phyloP scores from a whole-genome alignment of 768 basidiomycete genomes.

The Sarcodon sp. region DNA sequence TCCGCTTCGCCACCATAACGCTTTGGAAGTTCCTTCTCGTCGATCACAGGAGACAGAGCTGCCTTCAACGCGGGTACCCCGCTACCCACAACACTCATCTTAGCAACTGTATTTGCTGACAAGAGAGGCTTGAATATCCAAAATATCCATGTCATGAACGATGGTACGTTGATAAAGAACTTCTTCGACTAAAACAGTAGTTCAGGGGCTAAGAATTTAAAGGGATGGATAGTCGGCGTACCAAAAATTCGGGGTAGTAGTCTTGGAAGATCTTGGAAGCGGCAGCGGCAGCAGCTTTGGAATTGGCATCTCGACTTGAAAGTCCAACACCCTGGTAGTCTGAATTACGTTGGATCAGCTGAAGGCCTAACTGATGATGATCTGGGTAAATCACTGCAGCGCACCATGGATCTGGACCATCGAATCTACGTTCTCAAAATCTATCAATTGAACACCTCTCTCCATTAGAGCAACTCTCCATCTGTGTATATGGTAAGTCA shows the following conservation, averaged over 20 bases:
- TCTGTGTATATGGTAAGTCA: not conserved
- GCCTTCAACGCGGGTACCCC: slow-evolving; percentile 45
- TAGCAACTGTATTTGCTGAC: slow-evolving; percentile 60
- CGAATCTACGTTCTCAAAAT: slow-evolving; percentile 65
- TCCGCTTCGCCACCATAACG: slow-evolving; percentile 59
- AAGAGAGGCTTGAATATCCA: slow-evolving; percentile 72
- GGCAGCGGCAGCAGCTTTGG: slow-evolving; percentile 66
- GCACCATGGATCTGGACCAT: slow-evolving; percentile 62
- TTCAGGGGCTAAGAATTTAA: not conserved
- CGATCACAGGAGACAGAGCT: slow-evolving; percentile 45
- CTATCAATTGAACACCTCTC: slow-evolving; percentile 41
- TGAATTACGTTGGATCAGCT: slow-evolving; percentile 12
- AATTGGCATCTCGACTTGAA: slow-evolving; percentile 49
- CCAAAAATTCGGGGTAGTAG: slow-evolving; percentile 74
- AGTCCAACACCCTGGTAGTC: slow-evolving; percentile 69
- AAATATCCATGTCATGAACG: slow-evolving; percentile 69
- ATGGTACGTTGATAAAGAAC: slow-evolving; percentile 75
- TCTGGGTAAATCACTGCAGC: not conserved
- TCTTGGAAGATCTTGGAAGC: slow-evolving; percentile 62
- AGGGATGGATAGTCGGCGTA: slow-evolving; percentile 17
- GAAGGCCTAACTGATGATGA: not conserved
- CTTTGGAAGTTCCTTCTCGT: slow-evolving; percentile 44
- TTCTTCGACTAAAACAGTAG: slow-evolving; percentile 40
- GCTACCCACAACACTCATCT: slow-evolving; percentile 68
- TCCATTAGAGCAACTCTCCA: slow-evolving; percentile 56